Base-by-base conservation (phyloP, 352 stramenopile genomes). In the Phytophthora quininea region DNA sequence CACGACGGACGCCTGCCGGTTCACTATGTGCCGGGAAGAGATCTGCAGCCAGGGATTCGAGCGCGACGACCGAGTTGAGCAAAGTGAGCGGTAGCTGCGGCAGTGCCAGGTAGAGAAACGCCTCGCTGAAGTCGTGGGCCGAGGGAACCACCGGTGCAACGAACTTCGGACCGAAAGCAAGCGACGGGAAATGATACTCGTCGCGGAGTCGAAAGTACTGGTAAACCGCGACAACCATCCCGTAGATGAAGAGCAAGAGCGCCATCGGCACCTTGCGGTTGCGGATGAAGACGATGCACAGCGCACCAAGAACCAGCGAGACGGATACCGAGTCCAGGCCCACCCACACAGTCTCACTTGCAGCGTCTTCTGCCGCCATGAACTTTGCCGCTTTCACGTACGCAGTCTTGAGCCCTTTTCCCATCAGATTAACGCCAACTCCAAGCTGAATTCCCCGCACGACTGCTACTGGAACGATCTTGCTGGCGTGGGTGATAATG, bases 391-490 rank as follows among this genome's bases (percentile, higher is more conserved):
- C 54, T 33, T 67, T 50, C 35, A 90, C 82, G 65, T 89, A 93
- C 27, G 85, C 82, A 3, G 60, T 70, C 54, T 82, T 87, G 51
- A 98, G 90, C 12, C 93, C 93, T 58, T 86, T 94, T 27, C 86
- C 82, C 56, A 92, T 86, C 43, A 98, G 79, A 45, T 77, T 94
- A 51, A 97, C 62, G 0, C 95, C 95, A 42, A 98, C 89, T 50
- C 95, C 95, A 19, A 98, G 64, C 69, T 98, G 93, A 53, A 98
- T 88, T 33, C 95, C 95, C 11, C 84, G 84, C n/a, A 98, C 88
- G 32, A 98, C 81, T 30, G 87, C 71, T n/a, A 88, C 70, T n/a
- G 95, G 93, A 15, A 98, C 89, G 53, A 96, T 74, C 56, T 84
- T 86, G 70, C 93, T 89, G 33, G 98, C 89, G 35, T 95, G 47